A percentile compares a stretch with the other conserved stretches of the same genome.
Conservation (phyloP, 179 eudicot genomes). For the Beta macrorhiza region DNA sequence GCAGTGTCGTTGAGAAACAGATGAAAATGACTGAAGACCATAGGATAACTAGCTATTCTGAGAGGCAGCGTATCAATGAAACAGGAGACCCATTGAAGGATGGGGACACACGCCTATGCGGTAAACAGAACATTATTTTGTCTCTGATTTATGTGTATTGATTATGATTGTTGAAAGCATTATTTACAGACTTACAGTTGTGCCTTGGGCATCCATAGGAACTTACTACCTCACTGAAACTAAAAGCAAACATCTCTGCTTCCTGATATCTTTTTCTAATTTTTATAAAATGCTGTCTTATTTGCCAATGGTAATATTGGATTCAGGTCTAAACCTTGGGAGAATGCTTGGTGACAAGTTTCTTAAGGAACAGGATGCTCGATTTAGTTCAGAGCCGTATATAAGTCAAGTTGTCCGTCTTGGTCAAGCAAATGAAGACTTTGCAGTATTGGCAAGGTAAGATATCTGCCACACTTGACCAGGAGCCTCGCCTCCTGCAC, state of each 20-base stretch:
- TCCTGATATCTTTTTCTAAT: background rate
- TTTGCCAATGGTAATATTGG: conserved; percentile 14
- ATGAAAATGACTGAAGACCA: conserved; percentile 95
- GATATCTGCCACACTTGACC: background rate
- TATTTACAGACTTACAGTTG: background rate
- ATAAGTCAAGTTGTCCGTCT: conserved; percentile 71
- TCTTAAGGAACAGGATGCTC: conserved; percentile 90
- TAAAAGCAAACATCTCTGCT: background rate
- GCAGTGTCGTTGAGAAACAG: conserved; percentile 76
- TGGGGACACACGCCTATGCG: conserved; percentile 94
- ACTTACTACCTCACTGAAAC: background rate
- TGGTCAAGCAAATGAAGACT: conserved; percentile 54
- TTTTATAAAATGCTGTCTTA: background rate
- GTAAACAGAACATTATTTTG: conserved; percentile 33
- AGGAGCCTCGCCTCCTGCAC: conserved; percentile 8
- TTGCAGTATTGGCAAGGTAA: conserved; percentile 88
- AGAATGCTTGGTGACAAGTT: conserved; percentile 98
- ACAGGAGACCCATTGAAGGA: conserved; percentile 79
- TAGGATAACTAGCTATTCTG: conserved; percentile 74
- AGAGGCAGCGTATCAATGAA: conserved; percentile 79
- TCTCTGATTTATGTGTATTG: background rate
- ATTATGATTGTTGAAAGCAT: background rate
- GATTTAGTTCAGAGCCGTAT: conserved; percentile 87
- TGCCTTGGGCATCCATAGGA: background rate
- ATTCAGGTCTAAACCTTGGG: conserved; percentile 84